phyloP scores from a whole-genome alignment of 2,329 filamentous ascomycete genomes.

The Venturia oleaginea region DNA sequence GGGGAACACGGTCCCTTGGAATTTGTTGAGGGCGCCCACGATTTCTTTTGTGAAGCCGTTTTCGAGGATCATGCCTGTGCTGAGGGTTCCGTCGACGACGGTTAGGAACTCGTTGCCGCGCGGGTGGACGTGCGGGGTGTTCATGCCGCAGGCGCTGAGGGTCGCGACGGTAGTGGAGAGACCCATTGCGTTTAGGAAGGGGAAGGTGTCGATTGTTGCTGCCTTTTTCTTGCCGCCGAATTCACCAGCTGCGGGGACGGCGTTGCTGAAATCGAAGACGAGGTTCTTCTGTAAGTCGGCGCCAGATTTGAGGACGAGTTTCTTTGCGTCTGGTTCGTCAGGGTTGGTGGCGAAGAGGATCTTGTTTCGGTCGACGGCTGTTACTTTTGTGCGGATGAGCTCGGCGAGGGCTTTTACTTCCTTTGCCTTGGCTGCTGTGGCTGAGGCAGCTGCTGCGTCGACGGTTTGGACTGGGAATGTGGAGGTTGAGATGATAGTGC shows the following conservation, averaged over 20 bases:
- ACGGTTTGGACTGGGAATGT: slow-evolving; percentile 13
- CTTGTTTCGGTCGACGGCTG: slow-evolving; percentile 31
- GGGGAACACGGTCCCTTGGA: slow-evolving; percentile 40
- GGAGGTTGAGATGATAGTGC: slow-evolving; percentile 3
- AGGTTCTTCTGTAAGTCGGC: slow-evolving; percentile 33
- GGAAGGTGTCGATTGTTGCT: slow-evolving; percentile 31
- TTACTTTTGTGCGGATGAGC: slow-evolving; percentile 22
- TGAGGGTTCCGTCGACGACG: slow-evolving; percentile 32
- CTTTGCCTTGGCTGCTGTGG: slow-evolving; percentile 17
- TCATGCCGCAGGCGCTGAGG: slow-evolving; percentile 37
- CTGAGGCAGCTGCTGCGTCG: slow-evolving; percentile 1
- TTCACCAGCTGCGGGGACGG: slow-evolving; percentile 21
- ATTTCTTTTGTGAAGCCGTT: slow-evolving; percentile 36
- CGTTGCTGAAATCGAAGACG: slow-evolving; percentile 53
- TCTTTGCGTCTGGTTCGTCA: slow-evolving; percentile 9
- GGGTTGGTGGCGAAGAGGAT: slow-evolving; percentile 24
- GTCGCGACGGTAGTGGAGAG: slow-evolving; percentile 31
- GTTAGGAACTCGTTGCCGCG: slow-evolving; percentile 41
- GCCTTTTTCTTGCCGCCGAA: slow-evolving; percentile 16
- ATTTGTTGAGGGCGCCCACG: slow-evolving; percentile 30
- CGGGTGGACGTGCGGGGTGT: slow-evolving; percentile 40
- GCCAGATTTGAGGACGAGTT: slow-evolving; percentile 21
- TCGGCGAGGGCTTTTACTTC: slow-evolving; percentile 22
- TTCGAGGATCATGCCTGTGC: slow-evolving; percentile 39
- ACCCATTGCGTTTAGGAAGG: slow-evolving; percentile 30